Percentiles rank a stretch among this genome's conserved stretches.
Evolutionary conservation across 306 rosid species (phyloP).

Genomic region (Sophora flavescens): DNA sequence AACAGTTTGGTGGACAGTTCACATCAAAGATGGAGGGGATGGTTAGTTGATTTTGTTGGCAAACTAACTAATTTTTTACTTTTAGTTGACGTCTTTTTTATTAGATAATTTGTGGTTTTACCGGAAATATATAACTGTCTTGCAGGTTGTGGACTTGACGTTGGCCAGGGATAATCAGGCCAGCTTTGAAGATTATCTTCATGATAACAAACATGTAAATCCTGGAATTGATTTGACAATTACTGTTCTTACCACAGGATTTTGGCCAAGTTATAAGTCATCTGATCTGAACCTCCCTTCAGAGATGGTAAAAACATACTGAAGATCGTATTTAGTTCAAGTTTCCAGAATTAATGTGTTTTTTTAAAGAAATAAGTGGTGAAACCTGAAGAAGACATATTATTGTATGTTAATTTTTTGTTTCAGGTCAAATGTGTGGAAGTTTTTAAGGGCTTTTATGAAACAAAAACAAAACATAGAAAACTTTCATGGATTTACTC

Average conservation of each 20-base stretch:
- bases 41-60: conserved; percentile 60
- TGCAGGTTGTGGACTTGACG: conserved; percentile 82
- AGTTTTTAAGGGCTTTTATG: conserved; percentile 80
- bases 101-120: conserved; percentile 13
- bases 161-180: conserved; percentile 78
- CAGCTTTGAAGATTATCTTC: conserved; percentile 76
- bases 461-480: conserved; percentile 71
- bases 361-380: background rate
- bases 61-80: background rate
- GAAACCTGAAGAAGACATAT: background rate
- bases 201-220: conserved; percentile 50
- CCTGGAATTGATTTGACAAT: conserved; percentile 86
- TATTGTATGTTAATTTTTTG: conserved; percentile 13
- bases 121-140: background rate
- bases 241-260: conserved; percentile 83
- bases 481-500: conserved; percentile 95
- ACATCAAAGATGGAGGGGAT: conserved; percentile 98
- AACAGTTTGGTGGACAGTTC: conserved; percentile 87
- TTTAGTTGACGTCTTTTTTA: background rate
- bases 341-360: conserved; percentile 11
- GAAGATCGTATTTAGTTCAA: background rate
- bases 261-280: conserved; percentile 93
- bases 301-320: conserved; percentile 72
- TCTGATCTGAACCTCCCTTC: conserved; percentile 81
- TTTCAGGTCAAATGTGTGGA: conserved; percentile 84